These are phyloP conservation scores for Aspergillus sergii DNA, from an alignment of 2,329 filamentous ascomycete species.

Conservation along the genomic window DNA sequence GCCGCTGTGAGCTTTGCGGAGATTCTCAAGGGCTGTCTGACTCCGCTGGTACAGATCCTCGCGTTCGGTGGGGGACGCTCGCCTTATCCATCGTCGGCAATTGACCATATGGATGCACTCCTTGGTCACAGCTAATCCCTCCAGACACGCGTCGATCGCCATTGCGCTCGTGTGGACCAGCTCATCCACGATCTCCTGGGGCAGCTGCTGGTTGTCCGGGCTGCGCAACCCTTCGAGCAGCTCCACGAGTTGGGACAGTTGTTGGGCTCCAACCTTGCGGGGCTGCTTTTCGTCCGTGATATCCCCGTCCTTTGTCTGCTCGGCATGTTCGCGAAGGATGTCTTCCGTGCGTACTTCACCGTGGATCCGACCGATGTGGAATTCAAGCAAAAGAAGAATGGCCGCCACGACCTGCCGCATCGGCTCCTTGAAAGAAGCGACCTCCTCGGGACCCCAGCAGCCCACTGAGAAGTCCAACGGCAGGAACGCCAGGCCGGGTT, in stretches of 20 bases:
- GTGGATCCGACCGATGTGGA: constrained; percentile 41
- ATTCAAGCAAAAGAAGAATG: constrained; percentile 45
- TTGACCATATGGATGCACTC: constrained; percentile 36
- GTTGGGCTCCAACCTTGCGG: constrained; percentile 30
- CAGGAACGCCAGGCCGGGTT: constrained; percentile 47
- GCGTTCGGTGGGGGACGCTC: constrained; percentile 22
- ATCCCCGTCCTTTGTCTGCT: constrained; percentile 9
- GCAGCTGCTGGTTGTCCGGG: constrained; percentile 39
- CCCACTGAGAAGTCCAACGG: constrained; percentile 52
- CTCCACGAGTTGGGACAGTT: constrained; percentile 36
- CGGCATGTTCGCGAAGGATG: constrained; percentile 1
- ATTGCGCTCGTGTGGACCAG: constrained; percentile 32
- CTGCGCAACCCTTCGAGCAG: constrained; percentile 43
- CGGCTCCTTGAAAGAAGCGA: constrained; percentile 40
- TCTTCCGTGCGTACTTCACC: constrained; percentile 6
- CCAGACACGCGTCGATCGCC: constrained; percentile 31
- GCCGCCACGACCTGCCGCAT: constrained; percentile 41
- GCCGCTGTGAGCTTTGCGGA: constrained; percentile 28
- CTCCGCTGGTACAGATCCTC: constrained; percentile 25
- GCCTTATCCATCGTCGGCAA: constrained; percentile 30
- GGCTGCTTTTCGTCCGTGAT: constrained; percentile 21
- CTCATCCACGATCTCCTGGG: constrained; percentile 34
- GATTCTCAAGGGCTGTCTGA: constrained; percentile 22
- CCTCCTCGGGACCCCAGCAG: constrained; percentile 50
- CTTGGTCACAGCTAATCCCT: constrained; percentile 22